phyloP scores from a whole-genome alignment of 345 rosid genomes.

The Linum trigynum region DNA sequence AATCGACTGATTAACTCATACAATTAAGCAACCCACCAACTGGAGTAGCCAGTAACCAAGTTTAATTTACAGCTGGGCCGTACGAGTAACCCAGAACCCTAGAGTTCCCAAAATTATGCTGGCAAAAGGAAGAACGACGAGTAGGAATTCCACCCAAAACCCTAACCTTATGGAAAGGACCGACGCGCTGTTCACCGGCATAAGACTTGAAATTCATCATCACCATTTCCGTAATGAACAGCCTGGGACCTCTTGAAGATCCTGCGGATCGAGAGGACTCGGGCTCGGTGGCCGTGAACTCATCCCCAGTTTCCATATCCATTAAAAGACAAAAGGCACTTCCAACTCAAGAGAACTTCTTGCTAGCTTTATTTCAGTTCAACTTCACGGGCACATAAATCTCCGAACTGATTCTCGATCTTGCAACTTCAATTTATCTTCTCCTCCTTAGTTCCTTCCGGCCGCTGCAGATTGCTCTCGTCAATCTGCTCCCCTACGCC shows the following conservation, averaged over 20 bases:
- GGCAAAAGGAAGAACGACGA: neutral
- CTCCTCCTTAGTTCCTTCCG: conserved; percentile 1
- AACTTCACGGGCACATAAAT: conserved; percentile 2
- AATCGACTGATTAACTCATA: neutral
- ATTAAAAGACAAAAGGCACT: conserved; percentile 1
- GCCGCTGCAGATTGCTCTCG: neutral
- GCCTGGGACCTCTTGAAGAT: conserved; percentile 44
- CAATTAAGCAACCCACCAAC: neutral
- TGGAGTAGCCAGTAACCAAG: neutral
- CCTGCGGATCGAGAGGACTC: conserved; percentile 21
- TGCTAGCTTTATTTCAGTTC: conserved; percentile 8
- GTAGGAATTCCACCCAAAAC: neutral
- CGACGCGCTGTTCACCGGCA: conserved; percentile 97
- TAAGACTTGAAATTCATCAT: conserved; percentile 93
- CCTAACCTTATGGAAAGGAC: conserved; percentile 94
- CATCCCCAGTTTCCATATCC: conserved; percentile 28
- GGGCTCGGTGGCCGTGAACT: conserved; percentile 27
- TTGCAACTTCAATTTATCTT: neutral
- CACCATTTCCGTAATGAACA: conserved; percentile 80
- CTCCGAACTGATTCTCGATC: neutral
- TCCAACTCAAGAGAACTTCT: neutral
- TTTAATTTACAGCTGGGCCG: conserved; percentile 1
- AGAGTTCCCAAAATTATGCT: neutral
- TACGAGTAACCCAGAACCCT: conserved; percentile 7
- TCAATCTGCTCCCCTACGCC: neutral